Base-by-base conservation (phyloP, 176 grass and related monocot genomes). In the Oryza longistaminata region DNA sequence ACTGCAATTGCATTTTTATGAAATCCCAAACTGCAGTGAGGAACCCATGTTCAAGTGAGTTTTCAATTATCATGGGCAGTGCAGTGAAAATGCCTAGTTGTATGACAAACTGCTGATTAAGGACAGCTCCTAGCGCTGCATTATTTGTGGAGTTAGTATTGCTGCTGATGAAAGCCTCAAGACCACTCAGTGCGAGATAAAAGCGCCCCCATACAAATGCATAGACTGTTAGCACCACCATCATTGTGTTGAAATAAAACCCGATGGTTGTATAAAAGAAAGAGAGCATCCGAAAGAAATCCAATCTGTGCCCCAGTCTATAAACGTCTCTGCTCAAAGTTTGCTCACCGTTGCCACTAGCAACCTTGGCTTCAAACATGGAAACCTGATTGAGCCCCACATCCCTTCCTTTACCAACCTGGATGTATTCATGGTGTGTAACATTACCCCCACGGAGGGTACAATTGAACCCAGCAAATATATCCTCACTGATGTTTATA, bases 161-260 rank as follows among this genome's bases (percentile, higher is more conserved):
- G 66, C 39, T 94, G 55, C 68, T 90, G 62, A 97, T 95, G 60
- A 66, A 90, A 26, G 69, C 83, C 87, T 97, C 95, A 3, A 97
- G 88, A 34, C 95, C 95, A 86, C 95, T 97, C 46, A 97, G 88
- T 78, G 95, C 92, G 74, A 97, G 90, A 90, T 97, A 97, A 88
- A 97, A 92, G 55, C 85, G 95, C 11, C 95, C 95, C 95, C 95
- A 97, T 34, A 97, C 92, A 91, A 93, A 97, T 61, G 95, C 90
- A 88, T 94, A 97, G 12, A 97, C 95, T 78, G 92, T 94, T 75
- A 91, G 74, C 40, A 97, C 95, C 73, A 97, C 92, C 86, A 97
- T 87, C 95, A 97, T 97, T 69, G 95, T 97, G 85, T 97, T 97
- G 77, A 97, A 97, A 83, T 97, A 97, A 79, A 97, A 97, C 17